Percentiles rank a stretch among this genome's conserved stretches.
Evolutionary conservation across 768 basidiomycete species (phyloP).

Genomic region (Amanita polypyramis): DNA sequence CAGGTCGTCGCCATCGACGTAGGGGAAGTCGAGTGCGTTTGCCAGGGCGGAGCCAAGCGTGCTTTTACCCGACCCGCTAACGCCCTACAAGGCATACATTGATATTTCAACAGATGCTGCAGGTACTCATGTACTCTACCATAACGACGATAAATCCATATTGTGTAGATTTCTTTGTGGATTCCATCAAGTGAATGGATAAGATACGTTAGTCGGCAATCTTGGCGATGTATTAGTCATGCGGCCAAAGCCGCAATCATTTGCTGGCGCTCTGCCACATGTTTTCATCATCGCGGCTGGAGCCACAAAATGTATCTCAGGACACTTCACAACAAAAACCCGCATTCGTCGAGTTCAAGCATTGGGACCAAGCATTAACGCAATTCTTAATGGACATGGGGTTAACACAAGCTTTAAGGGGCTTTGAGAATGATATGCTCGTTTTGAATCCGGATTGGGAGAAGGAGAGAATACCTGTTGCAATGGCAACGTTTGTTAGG

Average conservation of each 20-base stretch:
- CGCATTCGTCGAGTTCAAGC: constrained; percentile 28
- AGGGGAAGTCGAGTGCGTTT: constrained; percentile 51
- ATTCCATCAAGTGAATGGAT: not conserved
- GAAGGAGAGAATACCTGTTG: constrained; percentile 40
- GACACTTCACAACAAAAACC: constrained; percentile 25
- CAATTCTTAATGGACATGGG: constrained; percentile 45
- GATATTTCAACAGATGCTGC: not conserved
- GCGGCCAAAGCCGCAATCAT: no score
- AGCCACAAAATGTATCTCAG: not conserved
- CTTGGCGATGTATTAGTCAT: no score
- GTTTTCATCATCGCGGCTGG: not conserved
- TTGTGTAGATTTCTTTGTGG: not conserved
- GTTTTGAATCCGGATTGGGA: constrained; percentile 64
- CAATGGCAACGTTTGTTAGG: constrained; percentile 39
- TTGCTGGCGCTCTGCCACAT: not conserved
- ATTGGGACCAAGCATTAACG: constrained; percentile 53
- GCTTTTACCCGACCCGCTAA: constrained; percentile 65
- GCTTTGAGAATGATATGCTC: constrained; percentile 62
- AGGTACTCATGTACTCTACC: constrained; percentile 20
- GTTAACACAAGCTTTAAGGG: constrained; percentile 46
- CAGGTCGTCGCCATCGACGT: constrained; percentile 83
- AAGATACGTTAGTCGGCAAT: not conserved
- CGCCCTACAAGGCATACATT: constrained; percentile 36
- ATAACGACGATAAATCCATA: constrained; percentile 36
- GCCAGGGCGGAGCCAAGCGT: constrained; percentile 62